These are phyloP conservation scores for Lodderomyces metapsilosis DNA, from an alignment of 1,139 yeast species.

Conservation along the genomic window DNA sequence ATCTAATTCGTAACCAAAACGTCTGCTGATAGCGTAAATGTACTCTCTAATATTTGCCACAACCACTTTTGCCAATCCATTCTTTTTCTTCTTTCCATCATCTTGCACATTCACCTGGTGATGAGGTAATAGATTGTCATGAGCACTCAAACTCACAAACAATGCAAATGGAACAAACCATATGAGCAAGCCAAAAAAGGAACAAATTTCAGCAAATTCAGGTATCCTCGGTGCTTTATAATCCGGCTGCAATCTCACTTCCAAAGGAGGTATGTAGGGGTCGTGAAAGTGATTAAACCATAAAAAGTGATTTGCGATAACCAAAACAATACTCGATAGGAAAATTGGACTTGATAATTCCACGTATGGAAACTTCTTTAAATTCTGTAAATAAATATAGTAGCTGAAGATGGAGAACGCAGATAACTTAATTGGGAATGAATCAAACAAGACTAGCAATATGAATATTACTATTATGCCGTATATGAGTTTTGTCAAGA, in stretches of 20 bases:
- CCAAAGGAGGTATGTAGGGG: conserved; percentile 59
- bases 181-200: conserved; percentile 88
- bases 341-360: conserved; percentile 70
- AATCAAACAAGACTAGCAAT: conserved; percentile 66
- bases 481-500: conserved; percentile 63
- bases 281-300: conserved; percentile 89
- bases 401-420: conserved; percentile 68
- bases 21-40: conserved; percentile 47
- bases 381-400: conserved; percentile 69
- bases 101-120: conserved; percentile 33
- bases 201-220: conserved; percentile 82
- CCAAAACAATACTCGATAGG: conserved; percentile 67
- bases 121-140: conserved; percentile 82
- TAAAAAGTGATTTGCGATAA: conserved; percentile 74
- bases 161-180: conserved; percentile 95
- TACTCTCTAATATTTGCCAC: conserved; percentile 54
- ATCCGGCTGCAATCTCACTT: conserved; percentile 53
- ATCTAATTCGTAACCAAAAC: conserved; percentile 64
- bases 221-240: conserved; percentile 73
- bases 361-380: conserved; percentile 81
- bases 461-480: conserved; percentile 52
- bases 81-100: conserved; percentile 29
- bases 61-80: conserved; percentile 54
- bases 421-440: conserved; percentile 70
- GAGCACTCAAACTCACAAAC: conserved; percentile 89